phyloP scores from a whole-genome alignment of 2,329 filamentous ascomycete species.

The Apiospora marii region DNA sequence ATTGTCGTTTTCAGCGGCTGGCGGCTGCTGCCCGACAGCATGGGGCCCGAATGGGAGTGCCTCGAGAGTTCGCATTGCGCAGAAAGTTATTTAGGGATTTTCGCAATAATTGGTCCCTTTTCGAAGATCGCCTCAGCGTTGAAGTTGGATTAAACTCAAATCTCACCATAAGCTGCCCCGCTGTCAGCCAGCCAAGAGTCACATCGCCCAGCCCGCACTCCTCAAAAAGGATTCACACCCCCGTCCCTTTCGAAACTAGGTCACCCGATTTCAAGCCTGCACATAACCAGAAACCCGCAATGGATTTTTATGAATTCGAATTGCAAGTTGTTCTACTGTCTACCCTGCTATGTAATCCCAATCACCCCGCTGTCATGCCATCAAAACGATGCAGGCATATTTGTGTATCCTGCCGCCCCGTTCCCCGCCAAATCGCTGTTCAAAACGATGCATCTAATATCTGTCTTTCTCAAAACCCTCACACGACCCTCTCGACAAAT shows the following conservation, averaged over 20 bases:
- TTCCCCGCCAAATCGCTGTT: neutral
- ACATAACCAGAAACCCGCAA: too few relatives aligned
- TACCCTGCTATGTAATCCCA: neutral
- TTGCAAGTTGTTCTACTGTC: neutral
- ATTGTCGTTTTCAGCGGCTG: neutral
- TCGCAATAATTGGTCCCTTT: neutral
- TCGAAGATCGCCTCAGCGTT: neutral
- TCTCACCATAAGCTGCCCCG: neutral
- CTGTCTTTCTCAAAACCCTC: too few relatives aligned
- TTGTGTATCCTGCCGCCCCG: neutral
- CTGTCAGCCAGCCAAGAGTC: neutral
- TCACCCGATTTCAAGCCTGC: too few relatives aligned
- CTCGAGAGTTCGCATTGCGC: neutral
- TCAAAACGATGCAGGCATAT: neutral
- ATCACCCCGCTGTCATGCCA: neutral
- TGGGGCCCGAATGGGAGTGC: neutral
- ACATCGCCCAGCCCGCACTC: neutral
- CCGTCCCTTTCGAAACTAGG: too few relatives aligned
- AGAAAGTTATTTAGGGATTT: neutral
- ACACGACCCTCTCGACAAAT: neutral
- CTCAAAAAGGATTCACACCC: neutral
- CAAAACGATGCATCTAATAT: neutral
- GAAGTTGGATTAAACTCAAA: neutral
- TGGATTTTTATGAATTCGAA: neutral
- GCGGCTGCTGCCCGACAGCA: neutral